Evolutionary conservation across 2,329 filamentous ascomycete species (phyloP).

Genomic region (Penicillium sumatraense): DNA sequence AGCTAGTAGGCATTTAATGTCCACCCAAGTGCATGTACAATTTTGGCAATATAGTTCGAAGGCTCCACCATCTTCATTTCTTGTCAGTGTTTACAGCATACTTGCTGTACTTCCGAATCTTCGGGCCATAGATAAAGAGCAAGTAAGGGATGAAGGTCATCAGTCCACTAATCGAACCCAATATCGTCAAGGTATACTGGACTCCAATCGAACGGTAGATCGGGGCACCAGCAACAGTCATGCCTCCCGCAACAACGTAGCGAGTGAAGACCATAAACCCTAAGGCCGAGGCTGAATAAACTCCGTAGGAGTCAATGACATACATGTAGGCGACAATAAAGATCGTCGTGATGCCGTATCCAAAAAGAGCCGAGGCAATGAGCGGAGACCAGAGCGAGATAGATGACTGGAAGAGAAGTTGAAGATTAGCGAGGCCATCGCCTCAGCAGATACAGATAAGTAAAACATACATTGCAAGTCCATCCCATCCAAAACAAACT

Average conservation of each 20-base stretch:
- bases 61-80: neutral
- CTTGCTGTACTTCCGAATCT: slow-evolving; percentile 8
- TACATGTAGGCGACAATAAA: slow-evolving; percentile 59
- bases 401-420: slow-evolving; percentile 11
- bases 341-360: slow-evolving; percentile 53
- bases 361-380: slow-evolving; percentile 55
- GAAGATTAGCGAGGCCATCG: neutral
- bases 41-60: neutral
- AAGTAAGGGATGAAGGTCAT: slow-evolving; percentile 47
- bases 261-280: slow-evolving; percentile 46
- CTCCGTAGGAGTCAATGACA: slow-evolving; percentile 61
- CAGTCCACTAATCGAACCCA: slow-evolving; percentile 39
- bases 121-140: slow-evolving; percentile 16
- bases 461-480: slow-evolving; percentile 41
- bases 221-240: slow-evolving; percentile 35
- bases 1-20: too few relatives aligned
- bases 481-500: slow-evolving; percentile 64
- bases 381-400: slow-evolving; percentile 58
- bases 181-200: slow-evolving; percentile 45
- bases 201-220: slow-evolving; percentile 45
- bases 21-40: neutral
- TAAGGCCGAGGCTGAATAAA: slow-evolving; percentile 54
- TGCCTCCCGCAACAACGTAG: slow-evolving; percentile 43
- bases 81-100: slow-evolving; percentile 6
- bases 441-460: neutral